Percentiles rank a stretch among this genome's conserved stretches.
These are phyloP conservation scores for Fusarium albidum DNA, from an alignment of 2,329 filamentous ascomycete species.

Conservation along the genomic window DNA sequence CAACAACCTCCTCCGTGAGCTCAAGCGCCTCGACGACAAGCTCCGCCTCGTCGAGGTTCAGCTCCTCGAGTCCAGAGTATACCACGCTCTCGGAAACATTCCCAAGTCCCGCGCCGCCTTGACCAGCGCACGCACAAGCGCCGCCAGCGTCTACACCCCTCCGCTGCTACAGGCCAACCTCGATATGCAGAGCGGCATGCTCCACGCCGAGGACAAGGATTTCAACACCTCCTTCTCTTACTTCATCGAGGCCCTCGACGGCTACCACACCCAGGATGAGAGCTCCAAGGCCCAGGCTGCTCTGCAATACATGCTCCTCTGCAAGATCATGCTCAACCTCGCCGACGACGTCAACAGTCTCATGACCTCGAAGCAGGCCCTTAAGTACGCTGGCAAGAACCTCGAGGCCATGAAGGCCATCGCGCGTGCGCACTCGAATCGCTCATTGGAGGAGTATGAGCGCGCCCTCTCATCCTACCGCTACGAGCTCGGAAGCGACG, in stretches of 20 bases:
- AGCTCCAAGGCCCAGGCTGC: constrained; percentile 90
- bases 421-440: constrained; percentile 92
- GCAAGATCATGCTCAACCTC: constrained; percentile 99
- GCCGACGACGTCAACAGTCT: constrained; percentile 95
- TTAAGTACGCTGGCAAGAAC: constrained; percentile 94
- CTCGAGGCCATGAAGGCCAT: constrained; percentile 99
- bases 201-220: constrained; percentile 98
- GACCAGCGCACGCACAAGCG: constrained; percentile 92
- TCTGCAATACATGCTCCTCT: constrained; percentile 98
- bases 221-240: constrained; percentile 99
- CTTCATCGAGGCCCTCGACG: constrained; percentile 98
- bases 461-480: constrained; percentile 88
- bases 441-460: constrained; percentile 97
- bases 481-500: constrained; percentile 91
- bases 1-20: constrained; percentile 93
- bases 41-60: constrained; percentile 97
- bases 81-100: constrained; percentile 96
- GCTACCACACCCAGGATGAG: constrained; percentile 94
- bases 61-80: constrained; percentile 94
- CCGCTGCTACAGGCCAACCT: constrained; percentile 94
- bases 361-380: constrained; percentile 94
- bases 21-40: constrained; percentile 98
- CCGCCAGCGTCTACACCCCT: constrained; percentile 96
- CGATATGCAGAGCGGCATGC: constrained; percentile 99
- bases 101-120: constrained; percentile 94